Evolutionary conservation across 1,284 basidiomycete species (phyloP).

Genomic region (Tilletia walkeri): DNA sequence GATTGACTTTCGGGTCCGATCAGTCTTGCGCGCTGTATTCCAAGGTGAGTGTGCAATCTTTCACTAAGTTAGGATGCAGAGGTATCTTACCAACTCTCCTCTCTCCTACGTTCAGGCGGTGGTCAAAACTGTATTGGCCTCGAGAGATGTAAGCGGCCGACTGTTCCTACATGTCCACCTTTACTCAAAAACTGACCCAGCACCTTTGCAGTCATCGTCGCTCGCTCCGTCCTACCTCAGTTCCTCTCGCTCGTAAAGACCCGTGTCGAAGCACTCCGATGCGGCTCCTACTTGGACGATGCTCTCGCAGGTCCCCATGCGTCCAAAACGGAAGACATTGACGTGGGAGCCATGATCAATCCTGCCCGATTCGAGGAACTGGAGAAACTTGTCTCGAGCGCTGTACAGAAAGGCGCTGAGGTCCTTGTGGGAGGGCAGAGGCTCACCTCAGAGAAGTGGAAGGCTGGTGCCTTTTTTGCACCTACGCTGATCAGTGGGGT

Average conservation of each 20-base stretch:
- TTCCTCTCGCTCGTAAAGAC: constrained; percentile 61
- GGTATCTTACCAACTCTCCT: no score
- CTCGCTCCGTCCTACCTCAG: constrained; percentile 69
- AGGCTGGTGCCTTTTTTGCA: constrained; percentile 73
- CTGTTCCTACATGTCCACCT: no score
- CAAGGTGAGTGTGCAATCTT: constrained; percentile 64
- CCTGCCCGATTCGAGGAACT: constrained; percentile 69
- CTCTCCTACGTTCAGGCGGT: no score
- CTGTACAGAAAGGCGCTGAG: constrained; percentile 70
- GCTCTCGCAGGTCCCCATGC: constrained; percentile 64
- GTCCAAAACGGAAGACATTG: constrained; percentile 51
- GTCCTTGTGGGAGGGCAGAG: constrained; percentile 69
- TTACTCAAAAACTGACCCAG: constrained; percentile 54
- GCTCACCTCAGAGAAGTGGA: constrained; percentile 66
- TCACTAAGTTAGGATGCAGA: no score
- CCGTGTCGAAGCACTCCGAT: constrained; percentile 36
- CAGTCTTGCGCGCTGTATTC: constrained; percentile 45
- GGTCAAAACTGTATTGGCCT: constrained; percentile 90
- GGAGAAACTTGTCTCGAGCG: constrained; percentile 69
- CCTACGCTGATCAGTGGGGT: constrained; percentile 85
- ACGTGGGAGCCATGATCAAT: constrained; percentile 79
- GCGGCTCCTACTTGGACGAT: constrained; percentile 49
- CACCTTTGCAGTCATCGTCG: constrained; percentile 71
- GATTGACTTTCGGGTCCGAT: neutral
- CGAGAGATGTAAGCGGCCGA: constrained; percentile 1